phyloP scores from a whole-genome alignment of 129 eudicot genomes.

The Silybum marianum region DNA sequence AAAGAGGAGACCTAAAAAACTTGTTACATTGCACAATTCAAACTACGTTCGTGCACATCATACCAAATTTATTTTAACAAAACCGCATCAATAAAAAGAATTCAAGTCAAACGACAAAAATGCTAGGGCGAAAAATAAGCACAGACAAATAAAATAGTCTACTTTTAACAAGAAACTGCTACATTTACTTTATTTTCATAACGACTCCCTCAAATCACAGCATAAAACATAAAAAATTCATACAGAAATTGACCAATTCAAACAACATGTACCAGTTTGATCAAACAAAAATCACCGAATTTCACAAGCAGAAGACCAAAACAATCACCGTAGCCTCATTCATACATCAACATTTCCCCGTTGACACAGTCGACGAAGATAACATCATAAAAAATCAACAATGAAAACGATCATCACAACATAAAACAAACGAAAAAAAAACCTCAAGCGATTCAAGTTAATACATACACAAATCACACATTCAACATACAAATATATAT shows the following conservation, averaged over 20 bases:
- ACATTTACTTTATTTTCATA: neutral
- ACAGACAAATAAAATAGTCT: neutral
- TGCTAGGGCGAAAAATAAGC: constrained; percentile 20
- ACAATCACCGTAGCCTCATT: constrained; percentile 8
- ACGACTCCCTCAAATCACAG: neutral
- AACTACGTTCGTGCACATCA: constrained; percentile 3
- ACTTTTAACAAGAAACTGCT: constrained; percentile 6
- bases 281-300: constrained; percentile 17
- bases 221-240: neutral
- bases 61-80: neutral
- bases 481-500: constrained; percentile 11
- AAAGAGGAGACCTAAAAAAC: constrained; percentile 3
- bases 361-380: constrained; percentile 3
- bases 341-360: constrained; percentile 23
- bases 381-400: constrained; percentile 4
- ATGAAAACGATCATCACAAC: constrained; percentile 1
- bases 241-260: neutral
- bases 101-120: constrained; percentile 18
- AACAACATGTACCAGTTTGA: constrained; percentile 15
- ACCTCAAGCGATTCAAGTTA: neutral
- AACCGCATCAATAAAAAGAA: neutral
- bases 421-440: neutral
- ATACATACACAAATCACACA: constrained; percentile 18
- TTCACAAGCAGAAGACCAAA: constrained; percentile 5
- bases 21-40: constrained; percentile 25